Conservation (phyloP, 129 eudicot species). For the Solidago caesia region DNA sequence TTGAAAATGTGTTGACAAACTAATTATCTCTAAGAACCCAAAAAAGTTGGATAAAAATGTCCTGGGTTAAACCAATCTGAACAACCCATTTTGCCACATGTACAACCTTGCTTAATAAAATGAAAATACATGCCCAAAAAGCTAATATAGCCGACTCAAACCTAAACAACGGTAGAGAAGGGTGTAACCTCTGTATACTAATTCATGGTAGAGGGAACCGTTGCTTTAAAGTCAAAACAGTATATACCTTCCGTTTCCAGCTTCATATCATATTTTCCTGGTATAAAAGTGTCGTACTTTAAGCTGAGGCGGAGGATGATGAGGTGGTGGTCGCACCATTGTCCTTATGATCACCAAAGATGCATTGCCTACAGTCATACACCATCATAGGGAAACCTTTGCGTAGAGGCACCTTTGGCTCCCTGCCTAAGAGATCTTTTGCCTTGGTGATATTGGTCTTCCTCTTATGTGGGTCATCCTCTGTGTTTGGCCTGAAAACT, state of each 20-base stretch:
- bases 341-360: constrained; percentile 80
- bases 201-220: constrained; percentile 12
- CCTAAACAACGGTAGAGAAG: constrained; percentile 27
- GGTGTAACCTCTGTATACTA: constrained; percentile 27
- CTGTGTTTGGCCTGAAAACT: constrained; percentile 85
- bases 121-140: constrained; percentile 27
- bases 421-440: constrained; percentile 92
- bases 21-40: no score
- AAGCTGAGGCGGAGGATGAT: constrained; percentile 29
- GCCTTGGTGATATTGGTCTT: constrained; percentile 92
- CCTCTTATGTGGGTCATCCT: constrained; percentile 97
- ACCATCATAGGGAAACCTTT: constrained; percentile 96
- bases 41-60: no score
- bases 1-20: no score
- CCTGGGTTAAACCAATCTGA: no score
- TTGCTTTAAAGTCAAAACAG: constrained; percentile 21
- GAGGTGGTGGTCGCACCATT: constrained; percentile 25
- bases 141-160: constrained; percentile 27
- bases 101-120: constrained; percentile 10
- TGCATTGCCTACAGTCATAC: constrained; percentile 77
- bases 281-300: constrained; percentile 8
- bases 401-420: constrained; percentile 86
- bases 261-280: constrained; percentile 16
- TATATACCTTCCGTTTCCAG: constrained; percentile 18
- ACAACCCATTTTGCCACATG: no score